These are phyloP conservation scores for Oidiodendron maius DNA, from an alignment of 495 filamentous ascomycete species.

Conservation along the genomic window DNA sequence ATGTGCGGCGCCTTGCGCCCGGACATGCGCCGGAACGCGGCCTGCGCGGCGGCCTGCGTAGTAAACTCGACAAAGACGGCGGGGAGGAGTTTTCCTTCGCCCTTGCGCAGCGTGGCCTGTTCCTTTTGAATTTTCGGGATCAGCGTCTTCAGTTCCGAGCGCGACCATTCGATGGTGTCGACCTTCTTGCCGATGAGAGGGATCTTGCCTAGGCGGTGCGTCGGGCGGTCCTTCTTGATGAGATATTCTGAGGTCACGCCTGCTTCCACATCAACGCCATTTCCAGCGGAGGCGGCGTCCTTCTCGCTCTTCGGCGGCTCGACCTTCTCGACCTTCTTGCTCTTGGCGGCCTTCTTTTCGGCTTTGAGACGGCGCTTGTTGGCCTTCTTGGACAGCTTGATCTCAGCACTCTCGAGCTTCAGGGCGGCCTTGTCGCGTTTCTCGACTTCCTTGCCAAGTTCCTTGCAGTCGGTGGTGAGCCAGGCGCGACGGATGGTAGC, in stretches of 20 bases:
- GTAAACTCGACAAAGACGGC: constrained; percentile 88
- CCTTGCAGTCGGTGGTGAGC: constrained; percentile 73
- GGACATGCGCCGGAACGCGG: constrained; percentile 74
- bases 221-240: constrained; percentile 73
- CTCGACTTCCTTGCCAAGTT: constrained; percentile 77
- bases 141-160: constrained; percentile 72
- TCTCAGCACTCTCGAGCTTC: constrained; percentile 86
- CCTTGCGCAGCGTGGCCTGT: constrained; percentile 65
- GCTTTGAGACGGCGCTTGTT: constrained; percentile 69
- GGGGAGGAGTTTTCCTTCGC: constrained; percentile 59
- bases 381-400: constrained; percentile 74
- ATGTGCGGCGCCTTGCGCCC: constrained; percentile 85
- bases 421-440: constrained; percentile 78
- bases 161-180: constrained; percentile 89
- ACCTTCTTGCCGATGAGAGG: constrained; percentile 82
- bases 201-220: constrained; percentile 70
- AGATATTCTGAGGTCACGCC: constrained; percentile 67
- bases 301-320: constrained; percentile 55
- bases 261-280: constrained; percentile 61
- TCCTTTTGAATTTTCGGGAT: constrained; percentile 70
- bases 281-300: constrained; percentile 26
- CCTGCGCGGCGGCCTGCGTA: constrained; percentile 72
- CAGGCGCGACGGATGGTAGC: constrained; percentile 75
- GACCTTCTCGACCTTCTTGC: constrained; percentile 32
- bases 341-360: constrained; percentile 57